Evolutionary conservation across 2,329 filamentous ascomycete species (phyloP).

Genomic region (Alternaria solani): DNA sequence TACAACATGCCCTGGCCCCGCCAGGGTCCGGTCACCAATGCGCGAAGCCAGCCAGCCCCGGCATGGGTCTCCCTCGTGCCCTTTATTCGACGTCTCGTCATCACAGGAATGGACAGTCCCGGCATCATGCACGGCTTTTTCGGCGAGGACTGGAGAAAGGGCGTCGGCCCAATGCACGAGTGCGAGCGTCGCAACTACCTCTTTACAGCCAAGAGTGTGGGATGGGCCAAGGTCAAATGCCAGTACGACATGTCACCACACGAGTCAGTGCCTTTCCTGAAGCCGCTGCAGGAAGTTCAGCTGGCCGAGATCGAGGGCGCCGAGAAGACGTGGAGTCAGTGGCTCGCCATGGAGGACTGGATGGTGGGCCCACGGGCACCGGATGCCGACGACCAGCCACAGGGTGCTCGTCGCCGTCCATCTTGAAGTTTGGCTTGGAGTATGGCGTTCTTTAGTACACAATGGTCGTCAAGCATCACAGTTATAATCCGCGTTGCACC

Average conservation of each 20-base stretch:
- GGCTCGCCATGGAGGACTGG: constrained; percentile 98
- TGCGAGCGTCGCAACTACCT: constrained; percentile 92
- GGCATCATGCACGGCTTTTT: constrained; percentile 95
- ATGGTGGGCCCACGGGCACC: constrained; percentile 88
- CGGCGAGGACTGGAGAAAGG: constrained; percentile 86
- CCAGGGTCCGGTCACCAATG: constrained; percentile 50
- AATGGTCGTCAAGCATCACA: constrained; percentile 17
- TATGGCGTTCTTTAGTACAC: constrained; percentile 33
- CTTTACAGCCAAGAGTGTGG: constrained; percentile 91
- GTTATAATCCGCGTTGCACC: constrained; percentile 12
- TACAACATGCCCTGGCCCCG: constrained; percentile 54
- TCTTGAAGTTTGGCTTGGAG: constrained; percentile 30
- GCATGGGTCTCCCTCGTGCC: constrained; percentile 76
- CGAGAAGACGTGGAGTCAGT: constrained; percentile 89
- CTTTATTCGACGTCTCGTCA: constrained; percentile 88
- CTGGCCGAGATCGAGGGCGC: constrained; percentile 83
- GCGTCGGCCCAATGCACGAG: constrained; percentile 84
- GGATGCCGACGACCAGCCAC: constrained; percentile 40
- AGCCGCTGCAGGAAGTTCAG: constrained; percentile 77
- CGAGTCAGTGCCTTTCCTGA: constrained; percentile 86
- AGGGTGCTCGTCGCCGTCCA: constrained; percentile 31
- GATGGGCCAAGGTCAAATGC: constrained; percentile 87
- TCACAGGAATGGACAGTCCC: constrained; percentile 88
- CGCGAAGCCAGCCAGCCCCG: constrained; percentile 48
- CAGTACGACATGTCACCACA: constrained; percentile 87